Conservation (phyloP, 202 grass and related monocot species). For the Elaeis oleifera region DNA sequence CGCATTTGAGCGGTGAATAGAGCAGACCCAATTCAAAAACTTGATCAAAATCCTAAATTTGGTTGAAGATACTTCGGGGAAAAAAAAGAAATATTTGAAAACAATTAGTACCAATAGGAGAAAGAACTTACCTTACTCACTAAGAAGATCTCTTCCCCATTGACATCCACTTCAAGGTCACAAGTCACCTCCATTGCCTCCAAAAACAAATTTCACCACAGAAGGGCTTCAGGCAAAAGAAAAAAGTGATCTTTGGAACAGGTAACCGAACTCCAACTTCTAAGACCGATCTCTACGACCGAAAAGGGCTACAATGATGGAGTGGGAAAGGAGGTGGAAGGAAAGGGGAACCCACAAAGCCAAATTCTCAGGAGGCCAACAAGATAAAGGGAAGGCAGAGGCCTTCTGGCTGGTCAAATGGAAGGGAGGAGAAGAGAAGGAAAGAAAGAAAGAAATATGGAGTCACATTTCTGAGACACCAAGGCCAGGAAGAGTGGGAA, state of each 20-base stretch:
- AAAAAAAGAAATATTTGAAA: neutral
- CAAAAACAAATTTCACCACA: neutral
- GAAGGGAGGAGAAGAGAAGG: constrained; percentile 6
- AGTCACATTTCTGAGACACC: neutral
- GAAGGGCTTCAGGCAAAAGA: neutral
- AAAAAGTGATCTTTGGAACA: neutral
- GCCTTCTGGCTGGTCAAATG: constrained; percentile 14
- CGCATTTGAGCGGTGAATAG: neutral
- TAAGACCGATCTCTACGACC: neutral
- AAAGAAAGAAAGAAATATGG: constrained; percentile 1
- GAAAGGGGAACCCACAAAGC: constrained; percentile 21
- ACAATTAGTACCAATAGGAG: neutral
- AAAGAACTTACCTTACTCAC: constrained; percentile 6
- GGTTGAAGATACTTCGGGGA: neutral
- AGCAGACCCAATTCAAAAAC: neutral
- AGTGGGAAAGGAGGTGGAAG: constrained; percentile 1
- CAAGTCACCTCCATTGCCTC: neutral
- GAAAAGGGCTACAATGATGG: neutral
- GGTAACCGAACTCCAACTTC: neutral
- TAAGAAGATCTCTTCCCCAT: constrained; percentile 8
- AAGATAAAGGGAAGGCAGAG: constrained; percentile 23
- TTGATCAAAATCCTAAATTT: no score
- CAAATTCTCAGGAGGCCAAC: constrained; percentile 21
- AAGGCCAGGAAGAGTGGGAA: neutral
- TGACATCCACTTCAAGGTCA: constrained; percentile 15